Percentiles rank a stretch among this genome's conserved stretches.
Conservation (phyloP, 352 stramenopile species). For the Pythium scleroteichum region DNA sequence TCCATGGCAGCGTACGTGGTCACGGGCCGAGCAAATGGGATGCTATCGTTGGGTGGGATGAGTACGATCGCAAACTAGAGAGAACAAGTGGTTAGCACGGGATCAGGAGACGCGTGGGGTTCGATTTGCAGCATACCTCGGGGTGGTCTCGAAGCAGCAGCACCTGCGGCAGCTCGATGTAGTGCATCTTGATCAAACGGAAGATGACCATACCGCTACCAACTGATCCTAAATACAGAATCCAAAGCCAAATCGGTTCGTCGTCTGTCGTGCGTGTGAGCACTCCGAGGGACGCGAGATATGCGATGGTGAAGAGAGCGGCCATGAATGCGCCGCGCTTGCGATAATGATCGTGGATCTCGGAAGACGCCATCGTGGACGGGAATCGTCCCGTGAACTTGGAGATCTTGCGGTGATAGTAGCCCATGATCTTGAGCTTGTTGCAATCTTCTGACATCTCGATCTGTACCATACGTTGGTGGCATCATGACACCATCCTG, state of each 20-base stretch:
- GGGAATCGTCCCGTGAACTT: constrained; percentile 71
- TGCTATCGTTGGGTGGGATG: constrained; percentile 38
- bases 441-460: constrained; percentile 66
- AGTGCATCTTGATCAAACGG: constrained; percentile 71
- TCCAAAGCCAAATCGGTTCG: constrained; percentile 44
- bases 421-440: constrained; percentile 81
- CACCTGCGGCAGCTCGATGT: constrained; percentile 72
- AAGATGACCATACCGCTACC: constrained; percentile 65
- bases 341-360: constrained; percentile 64
- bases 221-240: constrained; percentile 59
- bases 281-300: constrained; percentile 38
- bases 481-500: background rate
- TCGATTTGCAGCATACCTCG: constrained; percentile 46
- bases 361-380: constrained; percentile 33
- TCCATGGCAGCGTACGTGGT: constrained; percentile 41
- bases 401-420: constrained; percentile 82
- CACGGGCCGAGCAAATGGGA: constrained; percentile 65
- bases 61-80: constrained; percentile 54
- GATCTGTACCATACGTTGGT: constrained; percentile 43
- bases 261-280: constrained; percentile 39
- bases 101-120: background rate
- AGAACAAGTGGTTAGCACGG: background rate
- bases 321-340: constrained; percentile 40
- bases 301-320: constrained; percentile 49
- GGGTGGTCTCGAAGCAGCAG: constrained; percentile 60